Conservation (phyloP, 305 asterid genomes). For the Fraxinus ornus region DNA sequence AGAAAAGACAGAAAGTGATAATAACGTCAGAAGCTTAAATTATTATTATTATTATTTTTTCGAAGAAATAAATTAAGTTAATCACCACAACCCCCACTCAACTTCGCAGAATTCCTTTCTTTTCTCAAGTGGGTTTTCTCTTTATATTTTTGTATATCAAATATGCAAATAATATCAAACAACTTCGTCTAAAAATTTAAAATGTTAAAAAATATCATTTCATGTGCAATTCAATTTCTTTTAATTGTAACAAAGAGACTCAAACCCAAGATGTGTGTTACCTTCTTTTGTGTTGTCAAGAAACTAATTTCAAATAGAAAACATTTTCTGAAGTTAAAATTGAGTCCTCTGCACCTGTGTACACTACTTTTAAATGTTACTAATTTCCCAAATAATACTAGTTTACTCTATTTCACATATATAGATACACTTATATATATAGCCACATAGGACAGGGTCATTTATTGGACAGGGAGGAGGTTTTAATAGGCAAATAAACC, state of each 20-base stretch:
- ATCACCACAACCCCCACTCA: slow-evolving; percentile 14
- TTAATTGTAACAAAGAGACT: no score
- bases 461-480: slow-evolving; percentile 18
- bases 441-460: slow-evolving; percentile 34
- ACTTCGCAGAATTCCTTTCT: slow-evolving; percentile 31
- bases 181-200: not conserved
- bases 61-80: not conserved
- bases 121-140: slow-evolving; percentile 19
- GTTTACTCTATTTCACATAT: slow-evolving; percentile 29
- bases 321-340: not conserved
- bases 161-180: not conserved
- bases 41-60: not conserved
- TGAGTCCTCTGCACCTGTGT: not conserved
- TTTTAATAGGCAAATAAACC: slow-evolving; percentile 1
- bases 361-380: slow-evolving; percentile 31
- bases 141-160: not conserved
- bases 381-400: slow-evolving; percentile 23
- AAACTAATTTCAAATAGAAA: not conserved
- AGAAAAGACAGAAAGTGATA: slow-evolving; percentile 57
- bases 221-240: not conserved
- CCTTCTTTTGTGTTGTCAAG: not conserved
- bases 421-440: slow-evolving; percentile 24
- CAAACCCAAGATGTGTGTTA: not conserved
- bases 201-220: not conserved
- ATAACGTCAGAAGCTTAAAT: slow-evolving; percentile 29